Evolutionary conservation across 2,329 filamentous ascomycete species (phyloP).

Genomic region (Sarocladium kiliense): DNA sequence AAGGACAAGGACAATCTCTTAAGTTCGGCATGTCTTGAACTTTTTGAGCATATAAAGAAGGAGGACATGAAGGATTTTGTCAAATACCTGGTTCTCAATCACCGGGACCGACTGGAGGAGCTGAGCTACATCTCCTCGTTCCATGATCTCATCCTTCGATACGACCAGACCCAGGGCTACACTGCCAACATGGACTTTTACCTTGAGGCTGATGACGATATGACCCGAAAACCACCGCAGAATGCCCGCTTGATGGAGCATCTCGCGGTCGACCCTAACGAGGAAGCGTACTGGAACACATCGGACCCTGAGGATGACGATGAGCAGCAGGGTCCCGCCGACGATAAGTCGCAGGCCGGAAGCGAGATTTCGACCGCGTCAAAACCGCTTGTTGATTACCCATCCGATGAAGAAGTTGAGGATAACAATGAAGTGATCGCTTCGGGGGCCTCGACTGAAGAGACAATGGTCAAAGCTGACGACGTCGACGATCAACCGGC

Average conservation of each 20-base stretch:
- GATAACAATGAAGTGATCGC: slow-evolving; percentile 15
- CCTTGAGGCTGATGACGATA: slow-evolving; percentile 62
- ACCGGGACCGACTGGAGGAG: slow-evolving; percentile 68
- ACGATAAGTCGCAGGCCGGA: slow-evolving; percentile 30
- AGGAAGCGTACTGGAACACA: slow-evolving; percentile 92
- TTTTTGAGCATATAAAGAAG: slow-evolving; percentile 86
- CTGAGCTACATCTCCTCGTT: slow-evolving; percentile 87
- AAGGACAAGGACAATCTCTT: slow-evolving; percentile 91
- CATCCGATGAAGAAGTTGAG: slow-evolving; percentile 76
- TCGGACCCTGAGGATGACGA: slow-evolving; percentile 82
- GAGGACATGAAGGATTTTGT: slow-evolving; percentile 78
- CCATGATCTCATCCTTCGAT: slow-evolving; percentile 65
- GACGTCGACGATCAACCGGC: slow-evolving; percentile 27
- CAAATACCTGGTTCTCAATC: slow-evolving; percentile 77
- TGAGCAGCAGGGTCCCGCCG: slow-evolving; percentile 30
- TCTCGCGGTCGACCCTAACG: slow-evolving; percentile 64
- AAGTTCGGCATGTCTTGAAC: slow-evolving; percentile 87
- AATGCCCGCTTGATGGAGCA: slow-evolving; percentile 67
- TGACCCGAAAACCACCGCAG: slow-evolving; percentile 32
- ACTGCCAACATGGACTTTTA: slow-evolving; percentile 65
- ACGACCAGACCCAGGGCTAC: slow-evolving; percentile 72
- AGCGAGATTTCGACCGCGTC: slow-evolving; percentile 60
- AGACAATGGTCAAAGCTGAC: slow-evolving; percentile 35
- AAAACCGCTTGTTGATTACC: slow-evolving; percentile 84
- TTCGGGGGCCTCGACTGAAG: background rate